Base-by-base conservation (phyloP, 768 basidiomycete species). In the Russula olivacea region DNA sequence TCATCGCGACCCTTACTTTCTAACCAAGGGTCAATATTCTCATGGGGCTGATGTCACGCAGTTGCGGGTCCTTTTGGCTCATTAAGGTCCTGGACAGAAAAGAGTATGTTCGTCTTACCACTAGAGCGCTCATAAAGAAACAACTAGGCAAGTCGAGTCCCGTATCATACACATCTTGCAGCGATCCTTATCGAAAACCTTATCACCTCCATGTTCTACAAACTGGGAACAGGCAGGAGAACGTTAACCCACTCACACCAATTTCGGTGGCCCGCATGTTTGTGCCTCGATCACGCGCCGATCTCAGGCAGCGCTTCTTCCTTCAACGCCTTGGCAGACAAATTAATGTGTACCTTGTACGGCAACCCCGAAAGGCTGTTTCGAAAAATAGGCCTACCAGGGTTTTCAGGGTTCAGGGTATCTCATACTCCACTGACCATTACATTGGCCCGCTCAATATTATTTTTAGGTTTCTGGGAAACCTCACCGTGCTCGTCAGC, bases 151-250 rank as follows among this genome's bases (percentile, higher is more conserved):
- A 86, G 85, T 82, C 68, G 86, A 88, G 71, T 79, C 78, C 65
- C 85, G 21, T 68, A 86, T 86, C 15, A 79, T 83, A 5, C 86
- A 86, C 0, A 82, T 79, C 66, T 74, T 87, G n/a, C n/a, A n/a
- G n/a, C n/a, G 38, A 82, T 87, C 71, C 72, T 86, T 56, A 78
- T 86, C 43, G 78, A 86, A 45, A 82, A 87, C 71, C 72, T 86
- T 56, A 78, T 86, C 43, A 78, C 86, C 47, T 80, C 83, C 11
- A 84, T 85, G 81, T 87, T 86, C 69, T 86, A 84, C 87, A 83
- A 36, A 55, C 21, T 12, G 45, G 45, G 85, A 86, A 67, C 84
- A 87, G 75, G 81, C 77, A 36, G 36, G 36, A 36, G 50, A 36
- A 67, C 9, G 25, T 19, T 50, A 19, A 7, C 4, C 21, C 40